Evolutionary conservation across 139 green algal species (phyloP).

Genomic region (Zygnema cylindricum): DNA sequence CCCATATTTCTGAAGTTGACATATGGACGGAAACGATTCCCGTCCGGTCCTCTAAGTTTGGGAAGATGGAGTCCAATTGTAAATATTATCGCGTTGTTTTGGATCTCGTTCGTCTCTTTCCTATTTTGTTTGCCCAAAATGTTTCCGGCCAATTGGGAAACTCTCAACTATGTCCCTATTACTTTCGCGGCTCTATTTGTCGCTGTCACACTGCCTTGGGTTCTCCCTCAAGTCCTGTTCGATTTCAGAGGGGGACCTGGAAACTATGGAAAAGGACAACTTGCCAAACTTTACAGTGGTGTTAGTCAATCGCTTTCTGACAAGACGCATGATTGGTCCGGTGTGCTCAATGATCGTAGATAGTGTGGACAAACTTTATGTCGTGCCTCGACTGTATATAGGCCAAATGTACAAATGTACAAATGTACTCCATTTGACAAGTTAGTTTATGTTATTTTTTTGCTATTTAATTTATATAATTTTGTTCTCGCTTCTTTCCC

Average conservation of each 20-base stretch:
- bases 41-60: conserved; percentile 58
- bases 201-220: conserved; percentile 6
- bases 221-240: neutral
- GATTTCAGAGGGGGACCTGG: neutral
- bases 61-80: conserved; percentile 67
- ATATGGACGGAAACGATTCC: conserved; percentile 17
- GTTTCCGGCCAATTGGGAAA: neutral
- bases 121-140: conserved; percentile 44
- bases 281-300: neutral
- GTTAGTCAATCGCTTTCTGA: neutral
- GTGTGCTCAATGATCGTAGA: no score
- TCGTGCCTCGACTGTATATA: no score
- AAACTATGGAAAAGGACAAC: no score
- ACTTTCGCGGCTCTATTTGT: conserved; percentile 8
- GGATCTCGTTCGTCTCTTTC: conserved; percentile 60
- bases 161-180: neutral
- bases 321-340: no score
- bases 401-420: no score
- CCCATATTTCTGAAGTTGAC: conserved; percentile 67
- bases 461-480: no score
- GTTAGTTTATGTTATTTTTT: no score
- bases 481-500: no score
- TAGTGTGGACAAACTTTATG: no score
- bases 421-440: no score
- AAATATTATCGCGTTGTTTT: conserved; percentile 20